A percentile compares a stretch with the other conserved stretches of the same genome.
phyloP scores from a whole-genome alignment of 805 yeast genomes.

The Wickerhamiella alocasiicola region DNA sequence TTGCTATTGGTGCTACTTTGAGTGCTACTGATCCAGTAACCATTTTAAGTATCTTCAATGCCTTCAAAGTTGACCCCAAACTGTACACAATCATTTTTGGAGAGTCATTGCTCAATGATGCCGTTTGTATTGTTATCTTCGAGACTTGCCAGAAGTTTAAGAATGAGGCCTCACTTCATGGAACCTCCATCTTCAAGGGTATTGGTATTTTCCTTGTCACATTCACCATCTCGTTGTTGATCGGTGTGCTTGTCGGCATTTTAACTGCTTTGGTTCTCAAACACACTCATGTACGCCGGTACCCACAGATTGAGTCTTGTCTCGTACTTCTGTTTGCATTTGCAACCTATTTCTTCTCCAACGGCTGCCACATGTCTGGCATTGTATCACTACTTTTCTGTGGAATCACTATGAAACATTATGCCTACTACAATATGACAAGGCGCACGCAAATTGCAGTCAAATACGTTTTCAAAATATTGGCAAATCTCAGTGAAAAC shows the following conservation, averaged over 20 bases:
- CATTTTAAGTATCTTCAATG: constrained; percentile 86
- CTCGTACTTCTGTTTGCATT: constrained; percentile 81
- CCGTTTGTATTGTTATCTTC: constrained; percentile 97
- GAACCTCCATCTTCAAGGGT: constrained; percentile 61
- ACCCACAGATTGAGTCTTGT: constrained; percentile 96
- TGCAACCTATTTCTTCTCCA: constrained; percentile 92
- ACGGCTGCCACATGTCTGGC: constrained; percentile 99
- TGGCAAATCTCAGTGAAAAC: constrained; percentile 93
- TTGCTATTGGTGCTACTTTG: constrained; percentile 93
- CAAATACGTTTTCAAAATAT: constrained; percentile 81
- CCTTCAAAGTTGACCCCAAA: constrained; percentile 96
- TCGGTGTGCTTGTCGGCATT: constrained; percentile 80
- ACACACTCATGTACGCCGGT: constrained; percentile 84
- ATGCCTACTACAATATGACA: constrained; percentile 95
- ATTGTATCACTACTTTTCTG: constrained; percentile 89
- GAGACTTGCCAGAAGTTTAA: constrained; percentile 96
- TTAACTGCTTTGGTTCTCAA: constrained; percentile 80
- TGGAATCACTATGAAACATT: constrained; percentile 93
- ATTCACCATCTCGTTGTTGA: constrained; percentile 77
- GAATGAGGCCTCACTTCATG: constrained; percentile 43
- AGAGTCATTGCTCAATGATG: constrained; percentile 89
- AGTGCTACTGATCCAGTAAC: constrained; percentile 99
- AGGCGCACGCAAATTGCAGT: constrained; percentile 94
- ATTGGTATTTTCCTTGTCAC: constrained; percentile 86
- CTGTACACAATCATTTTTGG: constrained; percentile 95